Conservation (phyloP, 495 filamentous ascomycete species). For the Xylaria venustula region DNA sequence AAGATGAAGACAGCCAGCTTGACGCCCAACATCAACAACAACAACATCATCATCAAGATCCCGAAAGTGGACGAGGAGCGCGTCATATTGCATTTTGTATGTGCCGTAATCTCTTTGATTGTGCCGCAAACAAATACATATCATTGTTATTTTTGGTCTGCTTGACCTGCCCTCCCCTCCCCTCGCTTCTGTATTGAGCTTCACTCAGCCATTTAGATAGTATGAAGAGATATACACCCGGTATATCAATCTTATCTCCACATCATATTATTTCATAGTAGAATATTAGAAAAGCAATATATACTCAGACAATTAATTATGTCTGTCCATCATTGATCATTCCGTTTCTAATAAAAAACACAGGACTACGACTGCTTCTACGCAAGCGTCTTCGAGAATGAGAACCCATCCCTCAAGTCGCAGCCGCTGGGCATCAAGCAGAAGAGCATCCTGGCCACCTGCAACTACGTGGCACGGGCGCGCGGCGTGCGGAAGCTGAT, state of each 20-base stretch:
- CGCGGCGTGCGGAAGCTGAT: slow-evolving; percentile 81
- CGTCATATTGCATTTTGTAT: slow-evolving; percentile 80
- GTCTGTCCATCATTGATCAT: too few relatives aligned
- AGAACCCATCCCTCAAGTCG: slow-evolving; percentile 68
- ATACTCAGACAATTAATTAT: not conserved
- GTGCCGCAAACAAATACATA: not conserved
- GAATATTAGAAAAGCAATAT: too few relatives aligned
- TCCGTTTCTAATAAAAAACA: slow-evolving; percentile 1
- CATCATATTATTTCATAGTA: too few relatives aligned
- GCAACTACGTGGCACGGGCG: slow-evolving; percentile 84
- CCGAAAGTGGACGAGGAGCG: slow-evolving; percentile 60
- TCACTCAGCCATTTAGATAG: too few relatives aligned
- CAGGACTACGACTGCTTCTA: slow-evolving; percentile 96
- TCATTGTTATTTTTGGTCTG: not conserved
- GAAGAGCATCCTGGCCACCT: slow-evolving; percentile 91
- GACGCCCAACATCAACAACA: slow-evolving; percentile 21
- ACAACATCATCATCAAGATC: slow-evolving; percentile 25
- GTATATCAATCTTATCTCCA: too few relatives aligned
- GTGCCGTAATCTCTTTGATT: slow-evolving; percentile 18
- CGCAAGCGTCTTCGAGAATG: slow-evolving; percentile 80
- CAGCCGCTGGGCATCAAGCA: slow-evolving; percentile 64
- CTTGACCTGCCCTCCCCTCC: not conserved
- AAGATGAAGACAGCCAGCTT: slow-evolving; percentile 23
- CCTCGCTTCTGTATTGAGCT: too few relatives aligned
- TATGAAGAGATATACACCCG: too few relatives aligned